Evolutionary conservation across 495 filamentous ascomycete species (phyloP).

Genomic region (Poronia punctata): DNA sequence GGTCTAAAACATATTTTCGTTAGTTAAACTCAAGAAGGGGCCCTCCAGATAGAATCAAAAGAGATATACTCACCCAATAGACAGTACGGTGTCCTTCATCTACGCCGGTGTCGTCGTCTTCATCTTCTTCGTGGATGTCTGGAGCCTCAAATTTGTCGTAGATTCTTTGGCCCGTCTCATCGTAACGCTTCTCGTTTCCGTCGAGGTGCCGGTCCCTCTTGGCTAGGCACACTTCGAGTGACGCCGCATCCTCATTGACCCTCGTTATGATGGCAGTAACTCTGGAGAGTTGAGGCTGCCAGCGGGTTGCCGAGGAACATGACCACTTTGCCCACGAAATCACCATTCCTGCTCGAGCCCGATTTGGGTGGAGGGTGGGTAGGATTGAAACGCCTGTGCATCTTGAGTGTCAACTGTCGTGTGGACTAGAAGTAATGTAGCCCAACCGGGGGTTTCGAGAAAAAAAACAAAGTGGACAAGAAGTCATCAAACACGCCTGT

Average conservation of each 20-base stretch:
- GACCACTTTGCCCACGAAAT: slow-evolving; percentile 75
- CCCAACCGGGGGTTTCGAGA: too few relatives aligned
- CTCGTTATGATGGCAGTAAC: slow-evolving; percentile 57
- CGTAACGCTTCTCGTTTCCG: slow-evolving; percentile 38
- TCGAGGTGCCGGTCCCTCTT: slow-evolving; percentile 56
- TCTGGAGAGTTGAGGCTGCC: slow-evolving; percentile 66
- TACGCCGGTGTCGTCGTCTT: slow-evolving; percentile 14
- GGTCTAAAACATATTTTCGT: slow-evolving; percentile 6
- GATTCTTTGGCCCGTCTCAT: slow-evolving; percentile 36
- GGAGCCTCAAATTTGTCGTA: slow-evolving; percentile 44
- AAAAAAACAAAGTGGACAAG: too few relatives aligned
- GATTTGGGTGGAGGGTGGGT: slow-evolving; percentile 43
- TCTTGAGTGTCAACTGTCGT: slow-evolving; percentile 1
- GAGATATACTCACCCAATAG: slow-evolving; percentile 1
- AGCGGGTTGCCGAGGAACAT: slow-evolving; percentile 66
- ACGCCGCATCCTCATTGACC: slow-evolving; percentile 35
- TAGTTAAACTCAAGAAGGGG: not conserved
- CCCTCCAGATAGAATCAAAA: not conserved
- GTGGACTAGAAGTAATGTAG: too few relatives aligned
- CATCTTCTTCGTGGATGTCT: slow-evolving; percentile 25
- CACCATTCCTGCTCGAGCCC: slow-evolving; percentile 55
- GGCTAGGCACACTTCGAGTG: slow-evolving; percentile 57
- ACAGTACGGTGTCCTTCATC: slow-evolving; percentile 7
- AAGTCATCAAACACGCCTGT: too few relatives aligned
- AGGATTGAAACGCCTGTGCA: slow-evolving; percentile 32